Conservation (phyloP, 352 stramenopile species). For the Blastocystis sp. region DNA sequence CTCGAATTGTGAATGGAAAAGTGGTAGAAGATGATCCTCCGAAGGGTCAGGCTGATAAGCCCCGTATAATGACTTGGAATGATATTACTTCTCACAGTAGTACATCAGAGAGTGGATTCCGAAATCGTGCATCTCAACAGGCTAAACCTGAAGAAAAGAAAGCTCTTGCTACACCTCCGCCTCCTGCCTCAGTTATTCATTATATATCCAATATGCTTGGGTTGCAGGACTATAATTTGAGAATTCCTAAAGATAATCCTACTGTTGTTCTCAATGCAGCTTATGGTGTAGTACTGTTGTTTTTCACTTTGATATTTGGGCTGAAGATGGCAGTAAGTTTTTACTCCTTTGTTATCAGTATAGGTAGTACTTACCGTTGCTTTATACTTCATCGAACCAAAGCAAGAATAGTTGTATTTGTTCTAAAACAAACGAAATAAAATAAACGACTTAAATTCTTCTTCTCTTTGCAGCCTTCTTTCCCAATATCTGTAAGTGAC, state of each 20-base stretch:
- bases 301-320: constrained; percentile 23
- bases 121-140: neutral
- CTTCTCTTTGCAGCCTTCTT: constrained; percentile 68
- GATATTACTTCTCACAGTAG: neutral
- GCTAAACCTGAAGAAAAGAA: neutral
- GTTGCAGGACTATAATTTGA: neutral
- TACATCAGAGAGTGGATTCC: neutral
- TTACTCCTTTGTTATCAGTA: neutral
- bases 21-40: neutral
- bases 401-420: neutral
- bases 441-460: constrained; percentile 60
- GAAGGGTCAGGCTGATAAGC: neutral
- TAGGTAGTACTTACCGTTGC: constrained; percentile 17
- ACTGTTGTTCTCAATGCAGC: neutral
- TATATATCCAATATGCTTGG: neutral
- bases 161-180: neutral
- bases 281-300: neutral
- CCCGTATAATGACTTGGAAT: neutral
- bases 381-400: constrained; percentile 2
- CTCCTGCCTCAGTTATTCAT: neutral
- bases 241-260: neutral
- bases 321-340: constrained; percentile 6
- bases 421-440: neutral
- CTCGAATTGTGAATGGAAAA: constrained; percentile 24
- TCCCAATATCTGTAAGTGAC: constrained; percentile 73